phyloP scores from a whole-genome alignment of 768 basidiomycete genomes.

The Austroboletus festivus region DNA sequence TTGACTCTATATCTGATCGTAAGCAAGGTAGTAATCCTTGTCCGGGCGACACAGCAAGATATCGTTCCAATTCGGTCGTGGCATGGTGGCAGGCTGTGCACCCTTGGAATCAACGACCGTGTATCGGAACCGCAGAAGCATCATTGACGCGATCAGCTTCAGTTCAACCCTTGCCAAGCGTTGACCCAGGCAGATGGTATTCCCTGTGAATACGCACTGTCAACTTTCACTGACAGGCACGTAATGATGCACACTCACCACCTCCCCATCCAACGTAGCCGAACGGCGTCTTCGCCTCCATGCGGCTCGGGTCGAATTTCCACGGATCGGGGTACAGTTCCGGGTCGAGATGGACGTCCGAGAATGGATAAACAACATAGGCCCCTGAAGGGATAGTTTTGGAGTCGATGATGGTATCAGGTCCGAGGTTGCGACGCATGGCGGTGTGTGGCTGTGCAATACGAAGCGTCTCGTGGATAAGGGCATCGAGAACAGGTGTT shows the following conservation, averaged over 20 bases:
- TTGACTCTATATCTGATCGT: slow-evolving; percentile 32
- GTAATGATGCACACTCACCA: slow-evolving; percentile 47
- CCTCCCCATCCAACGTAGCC: slow-evolving; percentile 77
- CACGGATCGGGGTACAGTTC: slow-evolving; percentile 73
- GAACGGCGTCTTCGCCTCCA: slow-evolving; percentile 50
- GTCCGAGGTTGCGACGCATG: slow-evolving; percentile 77
- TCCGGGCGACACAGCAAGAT: slow-evolving; percentile 64
- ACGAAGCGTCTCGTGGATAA: slow-evolving; percentile 75
- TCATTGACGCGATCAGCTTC: slow-evolving; percentile 66
- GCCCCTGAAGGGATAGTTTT: slow-evolving; percentile 70
- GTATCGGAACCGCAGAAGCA: slow-evolving; percentile 63
- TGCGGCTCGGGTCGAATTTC: slow-evolving; percentile 65
- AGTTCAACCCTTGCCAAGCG: slow-evolving; percentile 72
- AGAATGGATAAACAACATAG: slow-evolving; percentile 77
- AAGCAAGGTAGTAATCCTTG: slow-evolving; percentile 52
- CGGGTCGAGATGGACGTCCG: slow-evolving; percentile 72
- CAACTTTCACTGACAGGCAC: slow-evolving; percentile 12
- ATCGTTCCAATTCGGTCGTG: slow-evolving; percentile 78
- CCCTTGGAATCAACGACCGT: slow-evolving; percentile 54
- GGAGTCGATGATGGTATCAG: slow-evolving; percentile 64
- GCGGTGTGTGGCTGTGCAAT: slow-evolving; percentile 78
- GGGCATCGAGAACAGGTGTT: slow-evolving; percentile 67
- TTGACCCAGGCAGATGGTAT: slow-evolving; percentile 67
- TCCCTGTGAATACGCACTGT: slow-evolving; percentile 44
- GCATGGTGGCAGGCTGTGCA: slow-evolving; percentile 40